These are phyloP conservation scores for Colletotrichum nymphaeae DNA, from an alignment of 2,329 filamentous ascomycete genomes.

Conservation along the genomic window DNA sequence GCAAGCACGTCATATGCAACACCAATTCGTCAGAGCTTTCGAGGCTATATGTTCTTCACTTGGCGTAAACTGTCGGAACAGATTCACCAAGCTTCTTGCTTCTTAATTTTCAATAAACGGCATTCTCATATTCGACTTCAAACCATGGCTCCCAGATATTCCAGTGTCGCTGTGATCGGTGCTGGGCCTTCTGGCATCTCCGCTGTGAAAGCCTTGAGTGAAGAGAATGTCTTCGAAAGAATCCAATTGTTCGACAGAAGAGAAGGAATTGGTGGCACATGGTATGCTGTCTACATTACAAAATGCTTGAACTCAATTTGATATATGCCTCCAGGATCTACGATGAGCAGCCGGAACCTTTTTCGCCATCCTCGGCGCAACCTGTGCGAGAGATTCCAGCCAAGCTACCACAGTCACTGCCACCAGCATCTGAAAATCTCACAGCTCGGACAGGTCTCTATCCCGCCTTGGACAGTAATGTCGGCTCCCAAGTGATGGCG, in stretches of 20 bases:
- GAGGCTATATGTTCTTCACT: neutral
- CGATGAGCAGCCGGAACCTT: constrained; percentile 53
- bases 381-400: constrained; percentile 54
- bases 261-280: constrained; percentile 65
- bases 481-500: constrained; percentile 64
- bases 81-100: neutral
- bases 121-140: too few species aligned
- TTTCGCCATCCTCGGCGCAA: constrained; percentile 52
- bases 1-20: constrained; percentile 10
- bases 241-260: constrained; percentile 70
- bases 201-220: constrained; percentile 65
- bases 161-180: constrained; percentile 65
- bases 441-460: constrained; percentile 46
- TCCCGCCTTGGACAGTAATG: constrained; percentile 68
- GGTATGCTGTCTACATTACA: constrained; percentile 49
- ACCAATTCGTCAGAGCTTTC: neutral
- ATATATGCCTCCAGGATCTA: constrained; percentile 59
- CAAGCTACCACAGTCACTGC: constrained; percentile 51
- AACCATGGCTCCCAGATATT: constrained; percentile 17
- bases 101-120: neutral
- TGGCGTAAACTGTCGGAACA: neutral
- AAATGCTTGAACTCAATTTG: constrained; percentile 48
- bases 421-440: constrained; percentile 46
- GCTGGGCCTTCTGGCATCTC: constrained; percentile 69
- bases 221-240: constrained; percentile 65